These are phyloP conservation scores for Citrus medica DNA, from an alignment of 345 rosid genomes.

Conservation along the genomic window DNA sequence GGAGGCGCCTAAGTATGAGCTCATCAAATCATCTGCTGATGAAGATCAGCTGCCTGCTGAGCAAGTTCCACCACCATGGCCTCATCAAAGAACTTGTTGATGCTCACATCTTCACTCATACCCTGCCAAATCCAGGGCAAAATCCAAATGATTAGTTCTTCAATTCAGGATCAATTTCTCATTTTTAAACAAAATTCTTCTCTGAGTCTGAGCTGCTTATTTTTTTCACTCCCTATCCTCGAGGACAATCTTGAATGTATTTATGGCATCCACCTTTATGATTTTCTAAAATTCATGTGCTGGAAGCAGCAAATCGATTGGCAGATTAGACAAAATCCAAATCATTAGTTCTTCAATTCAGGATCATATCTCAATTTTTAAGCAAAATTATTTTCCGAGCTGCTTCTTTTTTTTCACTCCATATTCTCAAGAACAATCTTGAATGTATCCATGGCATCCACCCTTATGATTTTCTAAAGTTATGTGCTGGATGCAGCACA, in stretches of 20 bases:
- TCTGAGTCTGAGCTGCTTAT: no score
- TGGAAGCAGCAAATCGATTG: not conserved
- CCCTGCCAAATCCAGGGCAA: conserved; percentile 39
- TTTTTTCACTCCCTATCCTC: no score
- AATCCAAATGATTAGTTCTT: not conserved
- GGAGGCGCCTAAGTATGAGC: not conserved
- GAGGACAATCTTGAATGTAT: no score
- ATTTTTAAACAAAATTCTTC: not conserved
- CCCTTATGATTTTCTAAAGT: not conserved
- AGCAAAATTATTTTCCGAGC: not conserved
- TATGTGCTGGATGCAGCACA: no score
- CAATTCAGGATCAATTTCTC: not conserved
- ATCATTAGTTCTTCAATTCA: not conserved
- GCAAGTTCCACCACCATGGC: conserved; percentile 89
- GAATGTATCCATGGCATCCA: not conserved
- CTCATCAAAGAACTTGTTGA: conserved; percentile 82
- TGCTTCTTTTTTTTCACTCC: not conserved
- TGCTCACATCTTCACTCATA: conserved; percentile 92
- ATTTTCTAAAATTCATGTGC: not conserved
- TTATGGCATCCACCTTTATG: not conserved
- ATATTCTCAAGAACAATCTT: not conserved
- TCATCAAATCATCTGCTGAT: conserved; percentile 65
- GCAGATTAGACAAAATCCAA: not conserved
- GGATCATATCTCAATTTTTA: not conserved
- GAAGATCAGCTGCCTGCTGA: conserved; percentile 77